These are phyloP conservation scores for Xylaria sp. DNA, from an alignment of 2,329 filamentous ascomycete genomes.

Conservation along the genomic window DNA sequence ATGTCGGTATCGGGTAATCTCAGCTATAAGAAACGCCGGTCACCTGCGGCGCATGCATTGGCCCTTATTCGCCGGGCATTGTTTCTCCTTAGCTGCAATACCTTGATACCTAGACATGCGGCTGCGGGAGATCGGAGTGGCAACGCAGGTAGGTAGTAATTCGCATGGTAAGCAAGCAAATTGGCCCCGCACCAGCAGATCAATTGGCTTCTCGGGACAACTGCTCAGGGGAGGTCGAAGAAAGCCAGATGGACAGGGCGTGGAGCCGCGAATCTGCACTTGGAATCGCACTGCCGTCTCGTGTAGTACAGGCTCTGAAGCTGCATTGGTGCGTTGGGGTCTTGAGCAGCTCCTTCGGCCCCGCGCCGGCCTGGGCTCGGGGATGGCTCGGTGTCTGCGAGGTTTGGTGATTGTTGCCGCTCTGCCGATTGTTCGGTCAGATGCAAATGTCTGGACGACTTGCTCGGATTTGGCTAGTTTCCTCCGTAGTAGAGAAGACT, in stretches of 20 bases:
- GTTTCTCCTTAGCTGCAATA: constrained; percentile 3
- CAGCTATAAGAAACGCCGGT: constrained; percentile 29
- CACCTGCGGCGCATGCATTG: constrained; percentile 26
- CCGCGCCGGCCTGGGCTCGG: constrained; percentile 38
- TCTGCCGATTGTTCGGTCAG: constrained; percentile 20
- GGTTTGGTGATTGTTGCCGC: neutral
- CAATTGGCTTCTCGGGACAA: neutral
- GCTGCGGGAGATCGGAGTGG: constrained; percentile 20
- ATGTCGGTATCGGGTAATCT: constrained; percentile 37
- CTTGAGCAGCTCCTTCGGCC: constrained; percentile 31
- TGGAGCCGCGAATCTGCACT: constrained; percentile 28
- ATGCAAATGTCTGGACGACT: constrained; percentile 3
- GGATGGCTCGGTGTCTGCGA: constrained; percentile 39
- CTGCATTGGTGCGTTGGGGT: constrained; percentile 11
- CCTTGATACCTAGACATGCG: constrained; percentile 1
- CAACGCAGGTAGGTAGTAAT: constrained; percentile 9
- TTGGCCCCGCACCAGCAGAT: constrained; percentile 29
- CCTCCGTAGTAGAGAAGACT: neutral
- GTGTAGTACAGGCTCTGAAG: constrained; percentile 15
- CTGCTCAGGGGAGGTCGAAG: neutral
- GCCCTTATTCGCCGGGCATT: constrained; percentile 20
- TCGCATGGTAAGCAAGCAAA: constrained; percentile 17
- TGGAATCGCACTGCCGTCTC: constrained; percentile 27
- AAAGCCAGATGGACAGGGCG: neutral
- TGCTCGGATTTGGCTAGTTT: constrained; percentile 11